Evolutionary conservation across 2,329 filamentous ascomycete species (phyloP).

Genomic region (Nothomitra cinnamomea): DNA sequence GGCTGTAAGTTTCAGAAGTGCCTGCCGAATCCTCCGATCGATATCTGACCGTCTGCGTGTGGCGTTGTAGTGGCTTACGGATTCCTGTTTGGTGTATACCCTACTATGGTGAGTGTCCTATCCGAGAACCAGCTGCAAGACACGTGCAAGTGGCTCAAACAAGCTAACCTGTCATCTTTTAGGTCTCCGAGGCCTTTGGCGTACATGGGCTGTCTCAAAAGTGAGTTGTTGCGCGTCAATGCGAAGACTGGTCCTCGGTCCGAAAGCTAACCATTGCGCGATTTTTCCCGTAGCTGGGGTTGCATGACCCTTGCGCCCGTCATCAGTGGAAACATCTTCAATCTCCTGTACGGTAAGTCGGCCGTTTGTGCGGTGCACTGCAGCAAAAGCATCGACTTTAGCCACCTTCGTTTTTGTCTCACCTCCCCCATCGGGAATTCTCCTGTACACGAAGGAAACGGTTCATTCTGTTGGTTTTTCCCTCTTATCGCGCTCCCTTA

Average conservation of each 20-base stretch:
- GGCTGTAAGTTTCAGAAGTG: slow-evolving; percentile 29
- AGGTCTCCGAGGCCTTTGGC: slow-evolving; percentile 69
- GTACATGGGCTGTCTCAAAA: slow-evolving; percentile 81
- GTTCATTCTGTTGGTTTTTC: background rate
- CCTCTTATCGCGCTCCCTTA: background rate
- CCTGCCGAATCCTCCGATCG: background rate
- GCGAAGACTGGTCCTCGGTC: background rate
- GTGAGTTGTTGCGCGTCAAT: slow-evolving; percentile 1
- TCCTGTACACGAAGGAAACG: too few species aligned
- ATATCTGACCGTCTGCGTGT: background rate
- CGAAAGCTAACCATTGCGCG: slow-evolving; percentile 2
- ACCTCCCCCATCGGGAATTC: background rate
- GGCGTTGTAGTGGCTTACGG: slow-evolving; percentile 53
- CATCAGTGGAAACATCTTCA: slow-evolving; percentile 79
- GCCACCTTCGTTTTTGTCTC: background rate
- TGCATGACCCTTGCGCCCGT: slow-evolving; percentile 84
- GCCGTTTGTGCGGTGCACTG: background rate
- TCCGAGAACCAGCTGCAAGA: background rate
- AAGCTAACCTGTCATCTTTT: background rate
- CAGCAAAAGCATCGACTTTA: background rate
- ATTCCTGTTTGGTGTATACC: slow-evolving; percentile 85
- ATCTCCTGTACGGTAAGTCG: slow-evolving; percentile 63
- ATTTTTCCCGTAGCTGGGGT: slow-evolving; percentile 46
- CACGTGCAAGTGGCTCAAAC: background rate
- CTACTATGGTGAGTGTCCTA: slow-evolving; percentile 46